phyloP scores from a whole-genome alignment of 305 asterid species.

The Fraxinus paxiana region DNA sequence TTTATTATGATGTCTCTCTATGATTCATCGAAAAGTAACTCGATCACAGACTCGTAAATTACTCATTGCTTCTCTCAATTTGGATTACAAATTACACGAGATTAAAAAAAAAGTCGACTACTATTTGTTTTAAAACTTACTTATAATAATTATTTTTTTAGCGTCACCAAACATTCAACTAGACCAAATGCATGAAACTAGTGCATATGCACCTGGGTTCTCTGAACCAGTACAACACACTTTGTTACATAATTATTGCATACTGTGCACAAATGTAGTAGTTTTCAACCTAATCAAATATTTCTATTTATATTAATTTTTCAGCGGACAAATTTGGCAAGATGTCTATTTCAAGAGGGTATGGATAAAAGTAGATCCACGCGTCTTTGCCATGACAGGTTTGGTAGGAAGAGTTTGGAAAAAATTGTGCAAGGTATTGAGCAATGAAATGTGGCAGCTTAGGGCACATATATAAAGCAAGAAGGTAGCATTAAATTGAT shows the following conservation, averaged over 20 bases:
- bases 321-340: background rate
- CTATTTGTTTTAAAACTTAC: background rate
- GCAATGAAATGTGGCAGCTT: constrained; percentile 34
- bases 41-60: background rate
- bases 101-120: background rate
- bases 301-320: background rate
- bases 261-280: background rate
- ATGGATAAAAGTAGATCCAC: background rate
- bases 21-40: background rate
- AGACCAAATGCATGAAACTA: background rate
- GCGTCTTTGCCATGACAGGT: background rate
- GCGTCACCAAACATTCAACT: background rate
- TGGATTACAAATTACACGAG: background rate
- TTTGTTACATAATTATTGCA: background rate
- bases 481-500: background rate
- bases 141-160: background rate
- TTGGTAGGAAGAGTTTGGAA: background rate
- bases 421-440: constrained; percentile 11
- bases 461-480: constrained; percentile 17
- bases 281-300: background rate
- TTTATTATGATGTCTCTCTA: constrained; percentile 24
- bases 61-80: background rate
- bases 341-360: background rate
- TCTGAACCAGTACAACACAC: background rate
- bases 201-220: background rate